Evolutionary conservation across 352 stramenopile species (phyloP).

Genomic region (Globisporangium solare): DNA sequence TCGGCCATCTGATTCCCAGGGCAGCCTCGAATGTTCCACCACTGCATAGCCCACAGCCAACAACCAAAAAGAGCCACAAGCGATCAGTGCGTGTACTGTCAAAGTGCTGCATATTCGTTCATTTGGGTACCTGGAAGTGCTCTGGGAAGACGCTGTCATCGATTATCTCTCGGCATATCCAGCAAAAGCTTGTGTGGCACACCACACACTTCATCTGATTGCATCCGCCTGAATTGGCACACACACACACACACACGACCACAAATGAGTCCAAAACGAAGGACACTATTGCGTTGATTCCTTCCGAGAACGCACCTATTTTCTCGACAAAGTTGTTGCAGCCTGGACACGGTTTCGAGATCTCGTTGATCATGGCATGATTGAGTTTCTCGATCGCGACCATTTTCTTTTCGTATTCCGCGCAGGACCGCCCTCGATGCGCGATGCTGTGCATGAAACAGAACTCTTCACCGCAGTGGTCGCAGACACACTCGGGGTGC

Average conservation of each 20-base stretch:
- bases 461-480: constrained; percentile 48
- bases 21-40: constrained; percentile 76
- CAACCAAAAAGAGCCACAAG: neutral
- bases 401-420: constrained; percentile 71
- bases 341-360: constrained; percentile 81
- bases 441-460: constrained; percentile 88
- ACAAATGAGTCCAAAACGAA: too few relatives aligned
- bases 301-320: constrained; percentile 27
- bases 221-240: constrained; percentile 60
- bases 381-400: constrained; percentile 85
- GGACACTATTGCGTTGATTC: neutral
- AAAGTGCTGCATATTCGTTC: neutral
- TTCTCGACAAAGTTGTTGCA: constrained; percentile 90
- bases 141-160: constrained; percentile 82
- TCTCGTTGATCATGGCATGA: constrained; percentile 66
- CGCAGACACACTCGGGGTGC: constrained; percentile 39
- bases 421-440: constrained; percentile 61
- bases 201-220: constrained; percentile 89
- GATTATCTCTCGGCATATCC: constrained; percentile 79
- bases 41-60: constrained; percentile 26
- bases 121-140: constrained; percentile 69
- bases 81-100: neutral
- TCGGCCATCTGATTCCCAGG: constrained; percentile 72
- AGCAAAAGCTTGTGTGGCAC: constrained; percentile 86
- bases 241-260: neutral